phyloP scores from a whole-genome alignment of 768 basidiomycete genomes.

The Tephrocybe sp. region DNA sequence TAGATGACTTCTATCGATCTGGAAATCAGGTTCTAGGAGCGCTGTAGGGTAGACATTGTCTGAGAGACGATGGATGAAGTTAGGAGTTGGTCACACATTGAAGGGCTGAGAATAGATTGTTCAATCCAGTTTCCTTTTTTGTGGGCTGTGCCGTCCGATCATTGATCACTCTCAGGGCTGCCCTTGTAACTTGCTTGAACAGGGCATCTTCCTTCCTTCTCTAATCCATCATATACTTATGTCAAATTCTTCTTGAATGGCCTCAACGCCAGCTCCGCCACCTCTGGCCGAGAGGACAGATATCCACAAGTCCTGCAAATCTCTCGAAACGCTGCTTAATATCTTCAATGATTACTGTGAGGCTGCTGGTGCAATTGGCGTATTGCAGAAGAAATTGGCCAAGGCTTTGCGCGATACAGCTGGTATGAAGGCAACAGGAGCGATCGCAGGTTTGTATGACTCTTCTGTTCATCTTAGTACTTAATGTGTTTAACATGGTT shows the following conservation, averaged over 20 bases:
- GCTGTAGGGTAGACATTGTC: background rate
- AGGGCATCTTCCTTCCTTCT: background rate
- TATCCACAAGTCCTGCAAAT: constrained; percentile 80
- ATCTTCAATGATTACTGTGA: constrained; percentile 77
- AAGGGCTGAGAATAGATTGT: background rate
- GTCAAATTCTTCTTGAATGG: constrained; percentile 12
- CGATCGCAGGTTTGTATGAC: constrained; percentile 55
- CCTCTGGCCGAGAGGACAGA: constrained; percentile 61
- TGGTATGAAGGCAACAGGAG: constrained; percentile 53
- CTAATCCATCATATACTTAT: background rate
- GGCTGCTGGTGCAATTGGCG: constrained; percentile 57
- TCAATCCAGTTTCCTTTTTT: constrained; percentile 4
- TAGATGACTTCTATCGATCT: no score
- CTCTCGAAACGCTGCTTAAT: constrained; percentile 66
- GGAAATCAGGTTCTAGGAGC: background rate
- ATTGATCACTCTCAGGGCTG: no score
- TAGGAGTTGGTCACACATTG: background rate
- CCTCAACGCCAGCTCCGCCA: constrained; percentile 11
- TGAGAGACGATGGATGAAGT: background rate
- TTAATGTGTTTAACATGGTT: background rate
- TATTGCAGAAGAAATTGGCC: constrained; percentile 72
- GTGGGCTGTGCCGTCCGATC: background rate
- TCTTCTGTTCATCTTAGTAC: background rate
- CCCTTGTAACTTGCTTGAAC: no score
- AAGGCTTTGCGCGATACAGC: constrained; percentile 72